Percentiles rank a stretch among this genome's conserved stretches.
These are phyloP conservation scores for Talaromyces liani DNA, from an alignment of 495 filamentous ascomycete species.

Conservation along the genomic window DNA sequence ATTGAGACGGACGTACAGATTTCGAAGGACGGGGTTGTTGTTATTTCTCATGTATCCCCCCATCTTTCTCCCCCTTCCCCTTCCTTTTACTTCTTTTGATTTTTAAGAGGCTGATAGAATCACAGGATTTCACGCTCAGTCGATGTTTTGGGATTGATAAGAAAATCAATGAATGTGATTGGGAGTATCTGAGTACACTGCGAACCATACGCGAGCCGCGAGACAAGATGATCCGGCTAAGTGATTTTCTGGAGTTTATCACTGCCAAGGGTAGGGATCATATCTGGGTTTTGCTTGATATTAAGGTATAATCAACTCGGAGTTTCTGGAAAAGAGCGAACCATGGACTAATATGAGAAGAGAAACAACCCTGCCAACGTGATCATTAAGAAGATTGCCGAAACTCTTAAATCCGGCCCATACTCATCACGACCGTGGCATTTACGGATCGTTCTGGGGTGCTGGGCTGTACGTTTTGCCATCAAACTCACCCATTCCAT, in stretches of 20 bases:
- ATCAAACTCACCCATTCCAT: no score
- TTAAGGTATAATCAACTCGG: slow-evolving; percentile 55
- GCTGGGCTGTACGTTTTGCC: slow-evolving; percentile 56
- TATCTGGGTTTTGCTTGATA: slow-evolving; percentile 79
- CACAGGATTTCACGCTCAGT: slow-evolving; percentile 65
- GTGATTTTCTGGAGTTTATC: slow-evolving; percentile 70
- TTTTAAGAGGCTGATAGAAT: slow-evolving; percentile 2
- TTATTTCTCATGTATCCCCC: slow-evolving; percentile 64
- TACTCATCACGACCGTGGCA: slow-evolving; percentile 52
- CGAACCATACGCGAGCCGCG: slow-evolving; percentile 60
- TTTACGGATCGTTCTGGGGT: slow-evolving; percentile 65
- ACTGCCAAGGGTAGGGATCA: slow-evolving; percentile 49
- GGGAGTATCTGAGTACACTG: slow-evolving; percentile 59
- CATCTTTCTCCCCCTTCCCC: no score
- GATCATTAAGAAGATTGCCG: slow-evolving; percentile 58
- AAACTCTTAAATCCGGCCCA: slow-evolving; percentile 48
- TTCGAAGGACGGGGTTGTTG: slow-evolving; percentile 73
- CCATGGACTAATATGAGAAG: slow-evolving; percentile 20
- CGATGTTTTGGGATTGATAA: slow-evolving; percentile 69
- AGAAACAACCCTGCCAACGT: slow-evolving; percentile 59
- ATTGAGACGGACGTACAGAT: slow-evolving; percentile 86
- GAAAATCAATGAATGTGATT: slow-evolving; percentile 68
- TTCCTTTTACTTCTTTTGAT: background rate
- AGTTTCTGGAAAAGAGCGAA: background rate
- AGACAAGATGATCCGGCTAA: slow-evolving; percentile 63